phyloP scores from a whole-genome alignment of 495 filamentous ascomycete species.

The Terfezia claveryi region DNA sequence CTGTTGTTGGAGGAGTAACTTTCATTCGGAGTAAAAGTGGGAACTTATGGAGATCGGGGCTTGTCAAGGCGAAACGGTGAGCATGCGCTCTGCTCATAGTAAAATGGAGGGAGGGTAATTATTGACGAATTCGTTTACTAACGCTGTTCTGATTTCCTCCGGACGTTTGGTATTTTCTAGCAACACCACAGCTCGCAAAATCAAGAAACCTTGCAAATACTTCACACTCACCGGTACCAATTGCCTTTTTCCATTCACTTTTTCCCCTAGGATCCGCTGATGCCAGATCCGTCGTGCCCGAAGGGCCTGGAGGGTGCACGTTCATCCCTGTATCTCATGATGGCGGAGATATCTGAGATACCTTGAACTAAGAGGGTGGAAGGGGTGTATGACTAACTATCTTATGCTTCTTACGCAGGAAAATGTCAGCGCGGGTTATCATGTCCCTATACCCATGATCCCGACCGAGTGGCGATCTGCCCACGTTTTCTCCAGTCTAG shows the following conservation, averaged over 20 bases:
- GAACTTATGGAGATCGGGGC: constrained; percentile 60
- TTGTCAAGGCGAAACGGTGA: constrained; percentile 46
- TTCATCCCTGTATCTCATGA: not conserved
- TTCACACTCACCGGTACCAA: constrained; percentile 82
- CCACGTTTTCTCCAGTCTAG: constrained; percentile 63
- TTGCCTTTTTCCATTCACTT: constrained; percentile 13
- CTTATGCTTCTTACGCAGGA: constrained; percentile 9
- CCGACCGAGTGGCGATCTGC: constrained; percentile 76
- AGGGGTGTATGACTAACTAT: constrained; percentile 15
- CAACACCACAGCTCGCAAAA: constrained; percentile 25
- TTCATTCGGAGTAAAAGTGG: constrained; percentile 82
- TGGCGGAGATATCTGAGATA: not conserved
- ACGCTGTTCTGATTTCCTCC: constrained; percentile 5
- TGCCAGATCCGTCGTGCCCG: constrained; percentile 1
- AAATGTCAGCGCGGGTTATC: constrained; percentile 21
- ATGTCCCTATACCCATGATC: constrained; percentile 71
- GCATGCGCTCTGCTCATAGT: constrained; percentile 12
- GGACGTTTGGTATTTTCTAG: not conserved
- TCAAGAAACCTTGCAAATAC: constrained; percentile 60
- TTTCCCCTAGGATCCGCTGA: not conserved
- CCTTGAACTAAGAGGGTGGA: not conserved
- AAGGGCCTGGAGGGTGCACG: not conserved
- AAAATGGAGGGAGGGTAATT: not conserved
- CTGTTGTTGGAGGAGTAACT: constrained; percentile 55
- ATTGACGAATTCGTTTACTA: constrained; percentile 1